Percentiles rank a stretch among this genome's conserved stretches.
These are phyloP conservation scores for Zelopaecilomyces penicillatus DNA, from an alignment of 2,329 filamentous ascomycete genomes.

Conservation along the genomic window DNA sequence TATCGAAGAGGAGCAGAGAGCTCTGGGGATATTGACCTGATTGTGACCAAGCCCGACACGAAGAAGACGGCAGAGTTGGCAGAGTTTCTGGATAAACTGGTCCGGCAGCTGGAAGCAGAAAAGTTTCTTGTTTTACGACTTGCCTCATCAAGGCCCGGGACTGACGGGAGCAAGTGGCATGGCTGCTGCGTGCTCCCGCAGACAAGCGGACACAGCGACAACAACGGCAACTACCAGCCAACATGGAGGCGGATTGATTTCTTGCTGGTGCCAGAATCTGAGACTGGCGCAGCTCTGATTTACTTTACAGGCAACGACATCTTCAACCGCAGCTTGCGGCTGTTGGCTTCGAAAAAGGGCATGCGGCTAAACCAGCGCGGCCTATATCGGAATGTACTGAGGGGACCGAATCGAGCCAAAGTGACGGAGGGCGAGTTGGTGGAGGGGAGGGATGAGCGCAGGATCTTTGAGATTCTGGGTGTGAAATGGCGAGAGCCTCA, in stretches of 20 bases:
- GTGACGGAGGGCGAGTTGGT: conserved; percentile 60
- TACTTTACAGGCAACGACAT: conserved; percentile 96
- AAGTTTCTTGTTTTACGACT: conserved; percentile 65
- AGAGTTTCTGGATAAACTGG: conserved; percentile 53
- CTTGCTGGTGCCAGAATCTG: conserved; percentile 67
- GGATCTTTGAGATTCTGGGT: conserved; percentile 71
- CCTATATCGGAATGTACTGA: conserved; percentile 62
- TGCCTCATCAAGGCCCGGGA: conserved; percentile 41
- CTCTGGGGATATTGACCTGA: conserved; percentile 77
- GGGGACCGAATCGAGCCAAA: conserved; percentile 48
- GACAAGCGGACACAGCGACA: conserved; percentile 22
- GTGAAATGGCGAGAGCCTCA: conserved; percentile 78
- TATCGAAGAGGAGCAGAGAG: conserved; percentile 70
- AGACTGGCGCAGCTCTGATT: conserved; percentile 78
- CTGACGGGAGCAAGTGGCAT: conserved; percentile 72
- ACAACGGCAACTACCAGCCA: conserved; percentile 22
- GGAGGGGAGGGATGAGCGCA: conserved; percentile 66
- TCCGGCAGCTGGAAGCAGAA: conserved; percentile 49
- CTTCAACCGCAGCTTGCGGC: conserved; percentile 79
- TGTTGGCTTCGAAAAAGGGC: conserved; percentile 70
- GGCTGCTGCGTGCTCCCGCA: conserved; percentile 67
- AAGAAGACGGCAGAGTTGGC: conserved; percentile 46
- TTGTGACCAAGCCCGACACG: conserved; percentile 64
- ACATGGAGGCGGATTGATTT: conserved; percentile 80
- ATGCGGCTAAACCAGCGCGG: conserved; percentile 83